Conservation (phyloP, 768 basidiomycete species). For the Sistotremastrum niveocremeum region DNA sequence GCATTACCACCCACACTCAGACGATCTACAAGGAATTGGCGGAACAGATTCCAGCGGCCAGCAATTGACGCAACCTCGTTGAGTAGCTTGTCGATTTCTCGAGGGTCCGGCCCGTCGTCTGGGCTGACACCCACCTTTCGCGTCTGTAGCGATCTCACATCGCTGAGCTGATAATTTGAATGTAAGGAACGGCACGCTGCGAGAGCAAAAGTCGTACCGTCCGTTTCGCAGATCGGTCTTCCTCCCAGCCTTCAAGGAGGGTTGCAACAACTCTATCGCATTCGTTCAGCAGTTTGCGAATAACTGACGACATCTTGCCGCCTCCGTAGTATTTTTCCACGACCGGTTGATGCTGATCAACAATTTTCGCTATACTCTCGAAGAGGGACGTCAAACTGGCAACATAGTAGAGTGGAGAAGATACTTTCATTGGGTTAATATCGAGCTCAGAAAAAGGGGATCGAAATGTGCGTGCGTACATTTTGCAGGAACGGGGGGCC, state of each 20-base stretch:
- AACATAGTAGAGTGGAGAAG: constrained; percentile 86
- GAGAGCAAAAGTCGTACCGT: constrained; percentile 39
- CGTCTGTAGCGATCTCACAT: constrained; percentile 20
- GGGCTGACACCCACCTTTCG: constrained; percentile 20
- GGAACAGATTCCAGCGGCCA: constrained; percentile 83
- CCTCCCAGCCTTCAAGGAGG: constrained; percentile 77
- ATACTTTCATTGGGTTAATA: constrained; percentile 36
- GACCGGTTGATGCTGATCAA: constrained; percentile 94
- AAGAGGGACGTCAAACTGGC: constrained; percentile 83
- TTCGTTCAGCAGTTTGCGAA: constrained; percentile 65
- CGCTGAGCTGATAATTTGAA: constrained; percentile 14
- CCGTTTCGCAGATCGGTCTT: constrained; percentile 71
- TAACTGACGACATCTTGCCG: constrained; percentile 75
- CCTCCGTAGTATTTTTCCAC: constrained; percentile 96
- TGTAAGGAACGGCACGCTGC: constrained; percentile 16
- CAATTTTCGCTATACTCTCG: constrained; percentile 89
- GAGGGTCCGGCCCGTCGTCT: constrained; percentile 58
- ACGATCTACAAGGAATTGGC: constrained; percentile 70
- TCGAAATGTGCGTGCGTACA: constrained; percentile 30
- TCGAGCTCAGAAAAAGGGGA: constrained; percentile 4
- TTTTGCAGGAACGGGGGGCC: constrained; percentile 69
- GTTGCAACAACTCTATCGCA: constrained; percentile 72
- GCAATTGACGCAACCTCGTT: constrained; percentile 84
- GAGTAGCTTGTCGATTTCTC: constrained; percentile 85
- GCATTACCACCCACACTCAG: constrained; percentile 32